Percentiles rank a stretch among this genome's conserved stretches.
These are phyloP conservation scores for Chamaenerion angustifolium DNA, from an alignment of 345 rosid genomes.

Conservation along the genomic window DNA sequence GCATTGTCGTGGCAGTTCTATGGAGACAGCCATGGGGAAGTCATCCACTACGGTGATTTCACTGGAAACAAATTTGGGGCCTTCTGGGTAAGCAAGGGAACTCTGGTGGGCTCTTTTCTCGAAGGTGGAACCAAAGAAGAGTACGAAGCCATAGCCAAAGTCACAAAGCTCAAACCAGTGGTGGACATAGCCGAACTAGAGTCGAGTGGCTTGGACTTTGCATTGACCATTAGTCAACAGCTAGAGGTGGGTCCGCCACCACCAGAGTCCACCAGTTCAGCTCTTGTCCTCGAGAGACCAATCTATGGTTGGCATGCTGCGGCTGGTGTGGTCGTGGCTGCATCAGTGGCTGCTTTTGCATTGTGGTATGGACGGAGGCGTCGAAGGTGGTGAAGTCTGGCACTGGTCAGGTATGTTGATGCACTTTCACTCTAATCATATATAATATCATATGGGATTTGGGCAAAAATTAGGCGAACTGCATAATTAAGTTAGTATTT, in stretches of 20 bases:
- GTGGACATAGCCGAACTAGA: constrained; percentile 47
- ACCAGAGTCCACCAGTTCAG: constrained; percentile 10
- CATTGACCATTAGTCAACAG: constrained; percentile 33
- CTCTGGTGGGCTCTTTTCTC: constrained; percentile 76
- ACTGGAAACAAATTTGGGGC: constrained; percentile 62
- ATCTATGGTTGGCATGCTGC: constrained; percentile 54
- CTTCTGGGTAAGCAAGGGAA: constrained; percentile 76
- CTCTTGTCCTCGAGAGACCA: constrained; percentile 34
- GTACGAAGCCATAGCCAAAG: constrained; percentile 64
- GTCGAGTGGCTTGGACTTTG: constrained; percentile 51
- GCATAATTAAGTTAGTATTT: no score
- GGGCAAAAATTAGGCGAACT: no score
- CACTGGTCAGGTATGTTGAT: no score
- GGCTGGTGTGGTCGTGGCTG: constrained; percentile 62
- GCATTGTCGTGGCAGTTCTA: constrained; percentile 85
- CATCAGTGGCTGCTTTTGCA: constrained; percentile 74
- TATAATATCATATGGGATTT: no score
- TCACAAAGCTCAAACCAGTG: constrained; percentile 51
- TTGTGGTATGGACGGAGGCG: constrained; percentile 86
- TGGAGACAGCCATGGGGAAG: constrained; percentile 80
- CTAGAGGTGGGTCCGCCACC: constrained; percentile 18
- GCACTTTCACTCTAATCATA: no score
- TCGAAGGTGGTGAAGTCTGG: constrained; percentile 50
- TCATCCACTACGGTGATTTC: constrained; percentile 76
- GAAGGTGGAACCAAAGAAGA: constrained; percentile 95